Conservation (phyloP, 2,329 filamentous ascomycete species). For the Botryotinia narcissicola region DNA sequence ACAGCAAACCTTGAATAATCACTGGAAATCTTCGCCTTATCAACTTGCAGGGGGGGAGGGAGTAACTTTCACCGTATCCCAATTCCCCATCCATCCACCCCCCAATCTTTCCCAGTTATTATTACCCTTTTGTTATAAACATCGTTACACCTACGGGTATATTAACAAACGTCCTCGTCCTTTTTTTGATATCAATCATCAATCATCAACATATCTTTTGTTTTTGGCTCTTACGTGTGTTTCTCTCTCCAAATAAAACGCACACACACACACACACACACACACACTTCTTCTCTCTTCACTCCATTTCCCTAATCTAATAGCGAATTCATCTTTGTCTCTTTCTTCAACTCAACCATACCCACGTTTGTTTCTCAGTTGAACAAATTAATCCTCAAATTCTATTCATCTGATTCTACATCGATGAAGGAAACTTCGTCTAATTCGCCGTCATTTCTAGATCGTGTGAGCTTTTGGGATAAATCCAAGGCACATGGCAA, state of each 20-base stretch:
- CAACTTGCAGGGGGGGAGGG: not conserved
- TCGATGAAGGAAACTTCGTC: slow-evolving; percentile 63
- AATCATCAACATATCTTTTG: not conserved
- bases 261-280: not conserved
- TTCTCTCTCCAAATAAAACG: not conserved
- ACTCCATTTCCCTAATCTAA: not conserved
- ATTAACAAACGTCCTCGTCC: not conserved
- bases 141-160: slow-evolving; percentile 1
- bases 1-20: slow-evolving; percentile 4
- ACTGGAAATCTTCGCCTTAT: not conserved
- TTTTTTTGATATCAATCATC: not conserved
- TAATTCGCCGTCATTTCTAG: slow-evolving; percentile 50
- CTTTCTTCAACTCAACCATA: not conserved
- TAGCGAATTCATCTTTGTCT: not conserved
- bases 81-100: not conserved
- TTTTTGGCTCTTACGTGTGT: not conserved
- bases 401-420: slow-evolving; percentile 26
- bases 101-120: not conserved
- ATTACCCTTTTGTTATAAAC: not conserved
- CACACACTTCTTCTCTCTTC: not conserved
- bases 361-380: not conserved
- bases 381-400: not conserved
- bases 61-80: slow-evolving; percentile 7
- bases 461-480: slow-evolving; percentile 57
- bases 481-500: slow-evolving; percentile 54